Conservation (phyloP, 2,329 filamentous ascomycete genomes). For the Ceratocystis alfenasii region DNA sequence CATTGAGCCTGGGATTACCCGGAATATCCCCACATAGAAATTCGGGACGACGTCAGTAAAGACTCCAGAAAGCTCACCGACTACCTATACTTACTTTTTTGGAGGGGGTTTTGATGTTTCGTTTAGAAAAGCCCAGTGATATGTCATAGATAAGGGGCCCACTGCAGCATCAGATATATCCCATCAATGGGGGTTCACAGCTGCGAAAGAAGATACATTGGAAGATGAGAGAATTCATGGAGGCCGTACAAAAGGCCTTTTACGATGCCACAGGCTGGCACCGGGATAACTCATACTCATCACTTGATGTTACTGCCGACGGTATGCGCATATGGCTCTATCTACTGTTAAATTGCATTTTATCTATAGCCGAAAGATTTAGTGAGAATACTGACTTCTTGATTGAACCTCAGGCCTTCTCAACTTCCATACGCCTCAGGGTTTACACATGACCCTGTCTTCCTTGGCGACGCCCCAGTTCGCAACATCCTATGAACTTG, state of each 20-base stretch:
- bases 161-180: background rate
- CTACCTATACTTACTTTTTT: background rate
- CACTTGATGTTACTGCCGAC: constrained; percentile 70
- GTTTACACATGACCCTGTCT: constrained; percentile 74
- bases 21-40: background rate
- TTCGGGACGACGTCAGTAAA: background rate
- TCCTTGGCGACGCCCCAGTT: constrained; percentile 88
- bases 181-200: background rate
- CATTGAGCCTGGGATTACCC: background rate
- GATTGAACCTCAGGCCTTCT: constrained; percentile 52
- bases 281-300: constrained; percentile 80
- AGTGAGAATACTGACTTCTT: constrained; percentile 5
- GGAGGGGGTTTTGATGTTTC: background rate
- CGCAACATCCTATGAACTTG: constrained; percentile 84
- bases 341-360: background rate
- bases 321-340: constrained; percentile 37
- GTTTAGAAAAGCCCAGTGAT: background rate
- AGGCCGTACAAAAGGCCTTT: constrained; percentile 87
- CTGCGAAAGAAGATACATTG: constrained; percentile 22
- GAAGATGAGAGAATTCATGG: constrained; percentile 88
- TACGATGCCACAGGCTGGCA: constrained; percentile 80
- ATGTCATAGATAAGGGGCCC: background rate
- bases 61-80: background rate
- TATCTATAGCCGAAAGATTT: background rate
- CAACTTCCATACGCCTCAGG: constrained; percentile 75